phyloP scores from a whole-genome alignment of 164 flowering plant genomes.

The Buxus sempervirens region DNA sequence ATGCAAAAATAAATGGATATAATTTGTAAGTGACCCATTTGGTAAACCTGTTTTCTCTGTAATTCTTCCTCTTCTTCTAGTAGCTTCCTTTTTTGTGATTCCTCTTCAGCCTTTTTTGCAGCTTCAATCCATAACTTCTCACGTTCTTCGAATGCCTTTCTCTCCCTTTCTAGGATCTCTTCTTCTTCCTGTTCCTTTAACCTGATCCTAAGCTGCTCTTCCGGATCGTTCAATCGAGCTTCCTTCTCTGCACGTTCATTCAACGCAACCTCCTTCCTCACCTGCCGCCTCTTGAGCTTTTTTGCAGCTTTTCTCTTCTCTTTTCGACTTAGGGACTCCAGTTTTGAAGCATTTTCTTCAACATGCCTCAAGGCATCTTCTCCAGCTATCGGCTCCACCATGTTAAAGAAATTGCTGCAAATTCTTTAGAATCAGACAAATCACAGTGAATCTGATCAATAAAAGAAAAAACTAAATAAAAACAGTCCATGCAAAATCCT shows the following conservation, averaged over 20 bases:
- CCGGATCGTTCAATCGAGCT: conserved; percentile 59
- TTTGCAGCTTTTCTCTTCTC: conserved; percentile 77
- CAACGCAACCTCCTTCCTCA: conserved; percentile 55
- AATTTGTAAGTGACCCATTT: not conserved
- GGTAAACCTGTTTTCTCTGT: conserved; percentile 26
- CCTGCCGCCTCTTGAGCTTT: conserved; percentile 75
- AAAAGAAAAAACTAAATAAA: no score
- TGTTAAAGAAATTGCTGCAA: not conserved
- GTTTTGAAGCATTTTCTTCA: not conserved
- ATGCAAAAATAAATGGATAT: no score
- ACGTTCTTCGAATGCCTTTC: conserved; percentile 70
- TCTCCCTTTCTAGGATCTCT: conserved; percentile 50
- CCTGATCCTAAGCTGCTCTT: conserved; percentile 49
- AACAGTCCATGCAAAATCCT: no score
- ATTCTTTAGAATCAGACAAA: not conserved
- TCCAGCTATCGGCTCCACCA: not conserved
- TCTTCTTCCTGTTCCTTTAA: conserved; percentile 56
- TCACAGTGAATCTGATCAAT: no score
- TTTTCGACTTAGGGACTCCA: conserved; percentile 19
- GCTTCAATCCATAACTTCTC: conserved; percentile 66
- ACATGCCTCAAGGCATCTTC: not conserved
- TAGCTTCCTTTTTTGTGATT: conserved; percentile 28
- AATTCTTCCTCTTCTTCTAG: conserved; percentile 25
- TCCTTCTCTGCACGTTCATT: conserved; percentile 58
- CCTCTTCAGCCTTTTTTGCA: conserved; percentile 43